Evolutionary conservation across 345 rosid species (phyloP), one percentile per base, ranked within the genome.

Genomic region (Limnanthes douglasii): DNA sequence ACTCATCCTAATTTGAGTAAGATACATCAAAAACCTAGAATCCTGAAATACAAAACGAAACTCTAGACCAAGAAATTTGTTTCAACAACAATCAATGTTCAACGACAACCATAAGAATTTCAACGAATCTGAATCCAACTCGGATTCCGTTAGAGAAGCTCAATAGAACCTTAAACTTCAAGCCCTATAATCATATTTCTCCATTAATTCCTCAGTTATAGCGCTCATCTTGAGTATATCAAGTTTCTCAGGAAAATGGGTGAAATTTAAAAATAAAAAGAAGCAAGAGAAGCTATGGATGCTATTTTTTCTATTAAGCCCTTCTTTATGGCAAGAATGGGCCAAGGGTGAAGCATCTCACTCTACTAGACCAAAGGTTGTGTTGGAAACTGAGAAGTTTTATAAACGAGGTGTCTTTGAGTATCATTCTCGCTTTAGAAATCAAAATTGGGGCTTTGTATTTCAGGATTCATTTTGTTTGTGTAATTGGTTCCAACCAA

Each of bases 311-410:
- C 97, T 95, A 2, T 46, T 83, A 49, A 66, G 78, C 26, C 84
- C 95, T 21, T 34, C 53, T 20, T 59, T 79, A 77, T 83, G 97
- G 92, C 68, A 60, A 14, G 95, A 88, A 41, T 88, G 95, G 95
- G 70, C 77, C 17, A 62, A 64, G 39, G 97, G 83, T 30, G 97
- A 88, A 59, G 73, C 81, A 12, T 76, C 81, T 58, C 59, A 78
- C 28, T 65, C 48, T 4, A 39, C 68, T 29, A 83, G 86, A 51
- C 64, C 64, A 9, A 64, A 66, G 10, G 59, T 40, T 8, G 45
- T 46, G 34, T 18, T 56, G 18, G 59, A 42, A 2, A 59, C 83
- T 48, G 86, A 72, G 66, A 71, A 57, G 68, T 56, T 83, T 20
- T 88, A 88, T 22, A 90, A 83, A 45, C 71, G 68, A 17, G 95